Evolutionary conservation across 2,329 filamentous ascomycete species (phyloP).

Genomic region (Talaromyces sp.): DNA sequence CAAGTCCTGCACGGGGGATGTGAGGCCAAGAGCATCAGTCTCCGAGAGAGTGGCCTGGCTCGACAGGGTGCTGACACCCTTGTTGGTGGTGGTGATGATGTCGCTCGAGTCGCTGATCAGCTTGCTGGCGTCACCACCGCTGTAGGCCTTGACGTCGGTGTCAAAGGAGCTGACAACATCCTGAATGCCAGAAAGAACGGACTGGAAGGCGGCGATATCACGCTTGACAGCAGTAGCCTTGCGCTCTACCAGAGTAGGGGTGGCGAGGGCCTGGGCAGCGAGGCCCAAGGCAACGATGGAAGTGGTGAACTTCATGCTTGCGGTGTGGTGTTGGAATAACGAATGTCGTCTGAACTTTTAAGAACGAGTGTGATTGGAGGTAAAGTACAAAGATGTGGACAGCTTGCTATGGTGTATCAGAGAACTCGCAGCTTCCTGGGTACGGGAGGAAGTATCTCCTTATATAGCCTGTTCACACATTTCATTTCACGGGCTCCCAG

Average conservation of each 20-base stretch:
- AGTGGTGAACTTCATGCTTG: constrained; percentile 13
- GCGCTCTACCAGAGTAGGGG: constrained; percentile 8
- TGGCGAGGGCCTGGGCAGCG: constrained; percentile 9
- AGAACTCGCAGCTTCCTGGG: background rate
- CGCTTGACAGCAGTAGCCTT: constrained; percentile 7
- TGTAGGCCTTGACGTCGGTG: constrained; percentile 20
- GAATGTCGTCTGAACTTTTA: constrained; percentile 5
- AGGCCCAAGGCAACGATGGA: constrained; percentile 12
- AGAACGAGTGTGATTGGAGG: constrained; percentile 7
- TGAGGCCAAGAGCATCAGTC: constrained; percentile 23
- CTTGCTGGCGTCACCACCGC: constrained; percentile 15
- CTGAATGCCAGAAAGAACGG: constrained; percentile 13
- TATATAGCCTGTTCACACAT: background rate
- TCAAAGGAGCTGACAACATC: constrained; percentile 16
- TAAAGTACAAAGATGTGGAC: background rate
- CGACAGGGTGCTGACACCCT: constrained; percentile 20
- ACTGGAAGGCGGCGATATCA: constrained; percentile 9
- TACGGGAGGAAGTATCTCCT: background rate
- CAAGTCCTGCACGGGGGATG: constrained; percentile 21
- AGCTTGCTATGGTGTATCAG: background rate
- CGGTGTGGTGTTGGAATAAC: constrained; percentile 1
- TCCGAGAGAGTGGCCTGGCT: constrained; percentile 16
- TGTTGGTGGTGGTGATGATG: constrained; percentile 19
- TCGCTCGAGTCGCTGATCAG: constrained; percentile 17
- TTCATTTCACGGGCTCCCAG: background rate